Evolutionary conservation across 2,329 filamentous ascomycete species (phyloP).

Genomic region (Penicillium polonicum): DNA sequence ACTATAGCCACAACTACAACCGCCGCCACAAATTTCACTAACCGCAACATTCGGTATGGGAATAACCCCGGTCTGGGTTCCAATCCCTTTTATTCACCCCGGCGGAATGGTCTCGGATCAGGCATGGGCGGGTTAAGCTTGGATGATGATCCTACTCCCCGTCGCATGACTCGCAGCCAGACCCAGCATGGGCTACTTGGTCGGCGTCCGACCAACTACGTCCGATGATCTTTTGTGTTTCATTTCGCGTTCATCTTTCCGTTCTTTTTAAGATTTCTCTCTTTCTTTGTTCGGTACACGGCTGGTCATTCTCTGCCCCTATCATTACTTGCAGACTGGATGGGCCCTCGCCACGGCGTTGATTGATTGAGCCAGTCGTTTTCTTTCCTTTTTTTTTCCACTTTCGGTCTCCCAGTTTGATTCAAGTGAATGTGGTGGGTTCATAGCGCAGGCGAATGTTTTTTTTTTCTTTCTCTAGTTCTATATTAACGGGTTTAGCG

Average conservation of each 20-base stretch:
- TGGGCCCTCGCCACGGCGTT: not conserved
- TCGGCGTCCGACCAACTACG: slow-evolving; percentile 18
- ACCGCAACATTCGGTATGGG: slow-evolving; percentile 39
- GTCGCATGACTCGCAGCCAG: slow-evolving; percentile 40
- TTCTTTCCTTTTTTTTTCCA: not conserved
- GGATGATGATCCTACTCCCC: slow-evolving; percentile 31
- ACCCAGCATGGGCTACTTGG: slow-evolving; percentile 27
- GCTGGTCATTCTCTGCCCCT: not conserved
- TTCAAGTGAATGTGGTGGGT: slow-evolving; percentile 9
- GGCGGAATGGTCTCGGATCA: slow-evolving; percentile 33
- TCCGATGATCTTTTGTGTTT: slow-evolving; percentile 11
- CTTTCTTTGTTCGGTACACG: not conserved
- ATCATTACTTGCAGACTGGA: not conserved
- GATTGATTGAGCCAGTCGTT: not conserved
- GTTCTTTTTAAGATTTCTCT: not conserved
- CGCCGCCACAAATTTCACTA: slow-evolving; percentile 34
- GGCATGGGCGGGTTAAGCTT: slow-evolving; percentile 36
- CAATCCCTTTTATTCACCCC: slow-evolving; percentile 30
- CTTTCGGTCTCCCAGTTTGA: not conserved
- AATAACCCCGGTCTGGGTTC: slow-evolving; percentile 18
- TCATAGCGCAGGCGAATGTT: slow-evolving; percentile 19
- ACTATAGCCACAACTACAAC: slow-evolving; percentile 37
- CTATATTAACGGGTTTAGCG: not conserved
- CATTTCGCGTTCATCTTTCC: not conserved
- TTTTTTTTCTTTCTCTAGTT: slow-evolving; percentile 8